Percentiles rank a stretch among this genome's conserved stretches.
phyloP scores from a whole-genome alignment of 805 yeast species.

The Priceomyces haplophilus region DNA sequence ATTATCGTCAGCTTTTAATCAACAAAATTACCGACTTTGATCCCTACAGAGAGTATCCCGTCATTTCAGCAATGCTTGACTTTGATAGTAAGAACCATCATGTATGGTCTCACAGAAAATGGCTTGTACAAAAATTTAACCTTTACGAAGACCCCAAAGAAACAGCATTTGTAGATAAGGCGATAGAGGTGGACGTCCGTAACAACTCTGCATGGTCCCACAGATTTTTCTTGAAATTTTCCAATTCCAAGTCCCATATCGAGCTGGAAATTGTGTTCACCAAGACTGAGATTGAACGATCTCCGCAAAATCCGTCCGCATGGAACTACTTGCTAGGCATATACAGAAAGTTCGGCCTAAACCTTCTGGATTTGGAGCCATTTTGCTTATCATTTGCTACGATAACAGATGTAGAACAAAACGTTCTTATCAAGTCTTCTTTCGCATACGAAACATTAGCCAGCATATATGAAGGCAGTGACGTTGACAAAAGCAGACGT shows the following conservation, averaged over 20 bases:
- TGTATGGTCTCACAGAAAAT: slow-evolving; percentile 90
- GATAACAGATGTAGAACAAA: slow-evolving; percentile 14
- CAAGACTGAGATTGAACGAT: slow-evolving; percentile 44
- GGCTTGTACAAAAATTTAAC: slow-evolving; percentile 64
- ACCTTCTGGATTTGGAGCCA: slow-evolving; percentile 37
- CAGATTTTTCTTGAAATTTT: slow-evolving; percentile 57
- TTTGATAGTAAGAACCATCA: slow-evolving; percentile 91
- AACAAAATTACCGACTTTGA: slow-evolving; percentile 34
- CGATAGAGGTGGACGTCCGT: slow-evolving; percentile 62
- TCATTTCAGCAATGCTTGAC: slow-evolving; percentile 63
- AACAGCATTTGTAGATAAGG: slow-evolving; percentile 44
- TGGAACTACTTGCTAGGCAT: slow-evolving; percentile 83
- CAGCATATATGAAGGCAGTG: slow-evolving; percentile 38
- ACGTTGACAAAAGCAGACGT: slow-evolving; percentile 31
- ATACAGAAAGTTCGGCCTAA: slow-evolving; percentile 22
- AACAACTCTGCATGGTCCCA: slow-evolving; percentile 96
- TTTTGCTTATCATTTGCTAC: slow-evolving; percentile 46
- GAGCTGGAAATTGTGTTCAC: slow-evolving; percentile 53
- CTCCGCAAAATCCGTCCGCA: slow-evolving; percentile 79
- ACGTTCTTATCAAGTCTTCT: slow-evolving; percentile 39
- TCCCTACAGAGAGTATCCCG: slow-evolving; percentile 58
- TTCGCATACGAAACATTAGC: slow-evolving; percentile 66
- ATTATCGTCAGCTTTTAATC: slow-evolving; percentile 72
- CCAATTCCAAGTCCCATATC: slow-evolving; percentile 13
- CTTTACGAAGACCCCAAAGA: slow-evolving; percentile 48